Percentiles rank a stretch among this genome's conserved stretches.
Conservation (phyloP, 2,329 filamentous ascomycete genomes). For the Fusarium drepaniforme region DNA sequence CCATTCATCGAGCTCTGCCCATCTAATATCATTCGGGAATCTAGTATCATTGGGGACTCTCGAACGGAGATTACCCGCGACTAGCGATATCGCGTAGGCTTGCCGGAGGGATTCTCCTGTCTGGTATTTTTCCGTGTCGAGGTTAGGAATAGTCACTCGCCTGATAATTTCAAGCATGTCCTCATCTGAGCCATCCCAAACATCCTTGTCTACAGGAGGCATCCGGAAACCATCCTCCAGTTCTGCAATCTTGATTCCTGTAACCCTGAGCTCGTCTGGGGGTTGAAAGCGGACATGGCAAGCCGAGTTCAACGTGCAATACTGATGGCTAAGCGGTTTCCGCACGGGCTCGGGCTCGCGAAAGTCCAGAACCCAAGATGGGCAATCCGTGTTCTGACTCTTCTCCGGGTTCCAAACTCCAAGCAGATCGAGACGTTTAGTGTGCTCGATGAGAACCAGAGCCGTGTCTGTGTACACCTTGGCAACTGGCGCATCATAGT, state of each 20-base stretch:
- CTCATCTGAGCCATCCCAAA: background rate
- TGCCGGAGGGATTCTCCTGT: background rate
- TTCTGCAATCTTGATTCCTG: background rate
- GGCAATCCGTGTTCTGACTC: background rate
- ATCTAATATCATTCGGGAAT: background rate
- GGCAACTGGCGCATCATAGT: background rate
- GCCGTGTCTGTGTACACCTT: background rate
- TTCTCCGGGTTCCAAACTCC: background rate
- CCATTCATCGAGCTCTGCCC: background rate
- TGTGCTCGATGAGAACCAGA: background rate
- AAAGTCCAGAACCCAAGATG: constrained; percentile 3
- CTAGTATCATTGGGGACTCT: background rate
- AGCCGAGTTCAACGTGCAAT: background rate
- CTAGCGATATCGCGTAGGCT: background rate
- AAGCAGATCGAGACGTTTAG: constrained; percentile 1
- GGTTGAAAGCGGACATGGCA: background rate
- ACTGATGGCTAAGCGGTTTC: background rate
- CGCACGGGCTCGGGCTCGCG: background rate
- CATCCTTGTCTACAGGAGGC: background rate
- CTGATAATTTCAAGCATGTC: background rate
- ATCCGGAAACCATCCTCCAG: background rate
- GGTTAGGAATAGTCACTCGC: background rate
- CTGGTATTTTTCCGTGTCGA: background rate
- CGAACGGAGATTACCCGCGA: background rate
- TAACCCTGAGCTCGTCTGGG: background rate